These are phyloP conservation scores for Salix brachista DNA, from an alignment of 345 rosid genomes.

Conservation along the genomic window DNA sequence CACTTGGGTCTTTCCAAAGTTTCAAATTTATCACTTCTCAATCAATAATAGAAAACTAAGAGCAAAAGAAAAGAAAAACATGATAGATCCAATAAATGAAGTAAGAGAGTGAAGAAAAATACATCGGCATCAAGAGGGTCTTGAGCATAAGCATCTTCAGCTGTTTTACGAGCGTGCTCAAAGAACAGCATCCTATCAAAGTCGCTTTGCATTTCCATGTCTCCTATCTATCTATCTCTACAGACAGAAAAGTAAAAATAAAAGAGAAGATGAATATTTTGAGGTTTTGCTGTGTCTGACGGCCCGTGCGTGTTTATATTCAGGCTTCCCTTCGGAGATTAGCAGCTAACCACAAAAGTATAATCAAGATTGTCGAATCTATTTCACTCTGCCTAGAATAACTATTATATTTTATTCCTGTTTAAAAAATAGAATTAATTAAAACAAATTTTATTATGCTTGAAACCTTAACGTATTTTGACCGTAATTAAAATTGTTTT, in stretches of 20 bases:
- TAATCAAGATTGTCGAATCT: too few species aligned
- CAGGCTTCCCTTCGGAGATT: too few species aligned
- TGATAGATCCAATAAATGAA: background rate
- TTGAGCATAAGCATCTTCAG: slow-evolving; percentile 54
- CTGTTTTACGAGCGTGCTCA: slow-evolving; percentile 73
- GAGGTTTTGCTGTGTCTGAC: background rate
- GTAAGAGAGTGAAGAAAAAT: background rate
- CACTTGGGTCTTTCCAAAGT: background rate
- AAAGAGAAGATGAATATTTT: background rate
- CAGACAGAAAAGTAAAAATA: background rate
- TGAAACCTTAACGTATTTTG: too few species aligned
- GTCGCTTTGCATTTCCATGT: slow-evolving; percentile 65
- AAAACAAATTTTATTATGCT: too few species aligned
- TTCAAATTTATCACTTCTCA: background rate
- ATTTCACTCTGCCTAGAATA: too few species aligned
- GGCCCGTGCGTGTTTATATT: background rate
- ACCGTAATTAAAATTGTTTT: too few species aligned
- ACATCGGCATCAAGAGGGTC: slow-evolving; percentile 83
- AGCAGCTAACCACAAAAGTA: too few species aligned
- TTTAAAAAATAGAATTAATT: too few species aligned
- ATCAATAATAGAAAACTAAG: background rate
- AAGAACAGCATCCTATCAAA: slow-evolving; percentile 66
- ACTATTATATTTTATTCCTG: too few species aligned
- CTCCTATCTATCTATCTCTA: background rate
- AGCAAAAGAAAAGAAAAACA: background rate